Evolutionary conservation across 2,329 filamentous ascomycete genomes (phyloP), one percentile per base, ranked within the genome.

Genomic region (Calonectria pseudoreteaudii): DNA sequence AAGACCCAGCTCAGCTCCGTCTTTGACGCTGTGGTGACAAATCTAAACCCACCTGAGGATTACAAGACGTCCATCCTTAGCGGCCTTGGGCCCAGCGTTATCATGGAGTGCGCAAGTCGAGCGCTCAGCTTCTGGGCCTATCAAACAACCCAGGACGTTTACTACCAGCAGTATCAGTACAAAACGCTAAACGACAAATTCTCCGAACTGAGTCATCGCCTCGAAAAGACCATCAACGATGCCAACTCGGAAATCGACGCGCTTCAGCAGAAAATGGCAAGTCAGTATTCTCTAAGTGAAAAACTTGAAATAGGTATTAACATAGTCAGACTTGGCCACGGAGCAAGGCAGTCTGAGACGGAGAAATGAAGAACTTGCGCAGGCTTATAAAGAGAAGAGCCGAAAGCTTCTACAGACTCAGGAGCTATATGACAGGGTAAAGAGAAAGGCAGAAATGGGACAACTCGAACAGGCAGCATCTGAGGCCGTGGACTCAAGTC

Each of bases 11-110:
- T 98, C 3, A 86, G 87, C 10, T 94, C 93, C 75, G 91, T 91
- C 0, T 94, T 97, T 78, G 95, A 97, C 85, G 94, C 92, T 5
- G 91, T 94, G 13, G 87, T 93, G 26, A 90, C 93, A 1, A 89
- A 92, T 36, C 88, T 98, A 50, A 94, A 93, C 74, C 95, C 95
- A 0, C 93, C 92, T 0, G 96, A 98, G 80, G 95, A 97, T 77
- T 98, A 97, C 87, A 98, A 98, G 84, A 95, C 94, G 0, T 96
- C 93, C 74, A 91, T 97, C 0, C 87, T 98, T 14, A 95, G 94
- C 80, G 96, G 96, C 0, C 86, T 98, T 1, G 94, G 92, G 74
- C 96, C 96, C 0, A 93, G 90, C 41, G 88, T 93, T 36, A 94
- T 98, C 76, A 95, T 98, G 90, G 96, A 98, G 79, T 97, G 95